Base-by-base conservation (phyloP, 345 rosid genomes). In the Conringia planisiliqua region DNA sequence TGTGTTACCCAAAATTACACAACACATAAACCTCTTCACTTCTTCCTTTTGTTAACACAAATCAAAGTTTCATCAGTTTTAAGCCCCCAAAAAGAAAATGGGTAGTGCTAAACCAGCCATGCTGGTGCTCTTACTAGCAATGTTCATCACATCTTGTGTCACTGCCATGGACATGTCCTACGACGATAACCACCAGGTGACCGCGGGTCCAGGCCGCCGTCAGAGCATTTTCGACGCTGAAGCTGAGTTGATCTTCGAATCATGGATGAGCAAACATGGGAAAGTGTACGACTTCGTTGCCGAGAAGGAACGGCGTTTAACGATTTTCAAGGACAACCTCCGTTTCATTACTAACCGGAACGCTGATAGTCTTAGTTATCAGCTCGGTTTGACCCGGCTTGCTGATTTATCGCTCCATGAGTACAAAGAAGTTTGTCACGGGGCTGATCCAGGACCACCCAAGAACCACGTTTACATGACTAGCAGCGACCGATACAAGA, bases 351-450 rank as follows among this genome's bases (percentile, higher is more conserved):
- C 70, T 55, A 80, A 85, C 14, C 87, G 84, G 3, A 90, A 88
- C 75, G 74, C 82, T 3, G 71, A 24, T 22, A 74, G 74, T 52
- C 81, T 80, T 32, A 68, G 73, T 11, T 90, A 88, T 16, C 78
- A 72, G 36, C 81, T 90, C 4, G 92, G 91, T 11, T 68, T 90
- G 63, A 88, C 81, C 69, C 78, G 64, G 83, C 88, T 88, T 71
- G 91, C 91, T 0, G 91, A 90, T 83, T 67, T 90, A 74, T 82
- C 83, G 50, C 83, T 85, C 38, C 87, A 79, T 24, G 92, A 90
- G 79, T 90, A 77, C 35, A 47, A 36, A 27, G 14, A 70, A 17
- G 17, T 59, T 71, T 86, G 79, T 54, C 74, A 86, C 64, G 91
- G 96, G 26, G 63, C 75, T 7, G 79, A 73, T 72, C 50, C 61